Base-by-base conservation (phyloP, 495 filamentous ascomycete species). In the Ramalina intermedia region DNA sequence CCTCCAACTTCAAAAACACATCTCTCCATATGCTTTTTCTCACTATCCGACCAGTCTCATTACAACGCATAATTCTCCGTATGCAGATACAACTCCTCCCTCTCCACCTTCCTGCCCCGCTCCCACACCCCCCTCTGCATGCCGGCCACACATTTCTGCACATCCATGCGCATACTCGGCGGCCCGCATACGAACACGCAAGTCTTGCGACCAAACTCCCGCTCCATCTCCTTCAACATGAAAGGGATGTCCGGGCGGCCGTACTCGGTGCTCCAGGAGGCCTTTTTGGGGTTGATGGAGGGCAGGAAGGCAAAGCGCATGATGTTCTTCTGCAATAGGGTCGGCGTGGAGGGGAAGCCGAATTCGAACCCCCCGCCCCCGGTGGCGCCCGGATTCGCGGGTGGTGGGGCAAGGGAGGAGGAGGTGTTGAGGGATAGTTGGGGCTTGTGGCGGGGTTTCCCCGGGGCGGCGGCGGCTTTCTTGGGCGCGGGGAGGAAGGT, bases 131-230 rank as follows among this genome's bases (percentile, higher is more conserved):
- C 75, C 35, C 72, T 71, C 71, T 96, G 90, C 58, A 95, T 65
- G 48, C 77, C 68, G 0, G 90, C 90, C 20, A 95, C 87, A 0
- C 84, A 80, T 52, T 76, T 84, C 11, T 84, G 79, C 29, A 96
- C 87, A 55, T 89, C 87, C 3, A 86, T 75, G 41, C 93, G 70
- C 87, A 96, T 93, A 43, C 72, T 67, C 18, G 85, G 81, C 24
- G 90, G 87, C 0, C 91, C 87, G 57, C 90, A 95, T 29, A 96
- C 90, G 60, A 91, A 96, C 9, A 96, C 85, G 55, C 90, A 94
- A 0, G 89, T 87, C 47, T 89, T 69, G 46, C 82, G 68, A 6
- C 90, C 90, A 46, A 93, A 84, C 33, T 76, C 81, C 37, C 81
- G 75, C 0, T 86, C 85, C 72, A 84, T 81, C 47, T 87, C 78